Base-by-base conservation (phyloP, 208 protist genomes). In the Crithidia fasciculata region DNA sequence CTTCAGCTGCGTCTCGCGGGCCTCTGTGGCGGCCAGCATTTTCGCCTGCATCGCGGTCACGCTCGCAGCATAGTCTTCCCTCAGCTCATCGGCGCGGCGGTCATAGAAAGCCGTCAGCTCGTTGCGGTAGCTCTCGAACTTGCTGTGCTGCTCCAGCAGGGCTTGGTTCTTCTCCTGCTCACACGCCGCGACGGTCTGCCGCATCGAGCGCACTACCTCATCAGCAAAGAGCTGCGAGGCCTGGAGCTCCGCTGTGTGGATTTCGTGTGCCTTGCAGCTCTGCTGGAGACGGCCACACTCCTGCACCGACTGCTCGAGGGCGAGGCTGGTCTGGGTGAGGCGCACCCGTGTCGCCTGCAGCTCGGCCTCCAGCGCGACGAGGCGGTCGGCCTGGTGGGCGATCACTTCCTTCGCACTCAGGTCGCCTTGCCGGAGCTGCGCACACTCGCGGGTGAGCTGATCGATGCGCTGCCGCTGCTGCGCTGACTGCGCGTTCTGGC, bases 1-100 rank as follows among this genome's bases (percentile, higher is more conserved):
- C 8, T 63, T 78, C 13, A 92, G 72, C 44, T 76, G 59, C 52
- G 72, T 76, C 52, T 92, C 87, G 37, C 84, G 81, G 15, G 79
- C 71, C 12, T 80, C 75, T 28, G 87, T 64, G 8, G 71, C 44
- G 36, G 67, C 60, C 43, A 80, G 41, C 80, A 92, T 88, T 36
- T 19, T 39, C 45, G 74, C 54, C 16, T 83, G 78, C 36, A 83
- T 63, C 15, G 67, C 59, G 43, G 60, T 50, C 40, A 83, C 68
- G 4, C 76, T 69, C 2, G 61, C 54, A 9, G 75, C 77, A 62
- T 86, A 90, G 53, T 80, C 78, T 7, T 67, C 72, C 5, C 72
- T 43, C 61, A 70, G 44, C 53, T 77, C 62, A 3, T 56, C 66
- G n/a, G 86, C 80, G 43, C 85, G 82, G 56, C 70, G 70, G 63